These are phyloP conservation scores for Cladosporium oxysporum DNA, from an alignment of 2,329 filamentous ascomycete species.

Conservation along the genomic window DNA sequence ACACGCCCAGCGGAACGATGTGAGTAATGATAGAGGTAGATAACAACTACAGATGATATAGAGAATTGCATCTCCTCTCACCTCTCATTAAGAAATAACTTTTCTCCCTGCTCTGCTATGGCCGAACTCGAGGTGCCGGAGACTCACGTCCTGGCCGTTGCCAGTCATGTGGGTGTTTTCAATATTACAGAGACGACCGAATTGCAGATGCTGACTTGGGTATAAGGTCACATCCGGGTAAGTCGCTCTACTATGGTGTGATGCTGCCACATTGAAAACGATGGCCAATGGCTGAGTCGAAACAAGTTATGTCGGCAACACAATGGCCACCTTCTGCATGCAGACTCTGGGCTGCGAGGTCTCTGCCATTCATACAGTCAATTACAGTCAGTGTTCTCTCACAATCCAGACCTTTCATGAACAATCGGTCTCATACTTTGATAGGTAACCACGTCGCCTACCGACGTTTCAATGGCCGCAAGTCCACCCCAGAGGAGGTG, in stretches of 20 bases:
- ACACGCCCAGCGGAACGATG: not conserved
- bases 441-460: conserved; percentile 95
- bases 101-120: not conserved
- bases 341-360: conserved; percentile 93
- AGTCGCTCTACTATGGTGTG: conserved; percentile 40
- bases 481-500: conserved; percentile 79
- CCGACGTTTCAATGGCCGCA: conserved; percentile 81
- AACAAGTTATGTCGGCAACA: conserved; percentile 90
- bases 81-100: not conserved
- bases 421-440: not conserved
- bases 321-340: conserved; percentile 92
- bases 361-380: conserved; percentile 89
- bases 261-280: not conserved
- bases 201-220: conserved; percentile 13
- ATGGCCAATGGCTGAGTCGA: conserved; percentile 24
- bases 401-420: not conserved
- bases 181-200: not conserved
- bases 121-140: conserved; percentile 51
- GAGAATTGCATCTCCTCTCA: not conserved
- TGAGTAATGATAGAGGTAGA: conserved; percentile 1
- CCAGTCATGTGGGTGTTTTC: conserved; percentile 78
- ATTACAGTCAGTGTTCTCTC: conserved; percentile 69
- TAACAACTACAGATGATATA: not conserved
- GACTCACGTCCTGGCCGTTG: conserved; percentile 77
- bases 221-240: conserved; percentile 71